A percentile compares a stretch with the other conserved stretches of the same genome.
Conservation (phyloP, 495 filamentous ascomycete species). For the Amniculicola lignicola region DNA sequence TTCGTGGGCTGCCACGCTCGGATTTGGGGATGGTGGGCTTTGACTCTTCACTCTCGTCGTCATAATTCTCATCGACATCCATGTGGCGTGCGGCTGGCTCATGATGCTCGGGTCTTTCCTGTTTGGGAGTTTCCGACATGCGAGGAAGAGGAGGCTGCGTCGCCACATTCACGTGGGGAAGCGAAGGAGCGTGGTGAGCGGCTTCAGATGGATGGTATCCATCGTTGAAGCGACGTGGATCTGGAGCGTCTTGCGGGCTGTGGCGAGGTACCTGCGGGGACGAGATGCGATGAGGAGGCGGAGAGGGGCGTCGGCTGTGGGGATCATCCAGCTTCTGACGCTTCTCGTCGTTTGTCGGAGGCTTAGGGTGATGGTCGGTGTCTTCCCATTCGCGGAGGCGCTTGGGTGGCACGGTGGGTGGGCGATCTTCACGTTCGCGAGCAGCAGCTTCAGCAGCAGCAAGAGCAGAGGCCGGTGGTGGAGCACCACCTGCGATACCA, state of each 20-base stretch:
- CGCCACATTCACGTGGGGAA: conserved; percentile 55
- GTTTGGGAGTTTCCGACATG: conserved; percentile 32
- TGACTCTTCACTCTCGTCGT: conserved; percentile 81
- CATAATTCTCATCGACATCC: conserved; percentile 96
- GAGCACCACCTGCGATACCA: conserved; percentile 73
- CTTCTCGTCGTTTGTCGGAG: conserved; percentile 73
- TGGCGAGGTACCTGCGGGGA: conserved; percentile 56
- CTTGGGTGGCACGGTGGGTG: conserved; percentile 73
- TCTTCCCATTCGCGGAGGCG: conserved; percentile 88
- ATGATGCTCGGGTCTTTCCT: conserved; percentile 36
- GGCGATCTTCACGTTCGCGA: conserved; percentile 77
- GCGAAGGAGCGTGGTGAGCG: conserved; percentile 74
- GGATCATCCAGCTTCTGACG: conserved; percentile 80
- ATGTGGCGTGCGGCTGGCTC: conserved; percentile 90
- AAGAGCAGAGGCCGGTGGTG: conserved; percentile 68
- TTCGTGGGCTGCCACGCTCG: conserved; percentile 46
- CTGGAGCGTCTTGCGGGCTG: conserved; percentile 79
- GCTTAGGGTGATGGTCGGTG: conserved; percentile 75
- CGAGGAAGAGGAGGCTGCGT: conserved; percentile 22
- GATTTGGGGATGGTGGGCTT: conserved; percentile 59
- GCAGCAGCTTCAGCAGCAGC: conserved; percentile 72
- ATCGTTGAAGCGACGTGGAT: conserved; percentile 59
- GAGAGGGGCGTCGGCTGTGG: conserved; percentile 54
- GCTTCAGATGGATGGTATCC: conserved; percentile 87
- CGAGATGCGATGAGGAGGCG: conserved; percentile 26